phyloP scores from a whole-genome alignment of 345 rosid genomes.

The Rhodamnia argentea region DNA sequence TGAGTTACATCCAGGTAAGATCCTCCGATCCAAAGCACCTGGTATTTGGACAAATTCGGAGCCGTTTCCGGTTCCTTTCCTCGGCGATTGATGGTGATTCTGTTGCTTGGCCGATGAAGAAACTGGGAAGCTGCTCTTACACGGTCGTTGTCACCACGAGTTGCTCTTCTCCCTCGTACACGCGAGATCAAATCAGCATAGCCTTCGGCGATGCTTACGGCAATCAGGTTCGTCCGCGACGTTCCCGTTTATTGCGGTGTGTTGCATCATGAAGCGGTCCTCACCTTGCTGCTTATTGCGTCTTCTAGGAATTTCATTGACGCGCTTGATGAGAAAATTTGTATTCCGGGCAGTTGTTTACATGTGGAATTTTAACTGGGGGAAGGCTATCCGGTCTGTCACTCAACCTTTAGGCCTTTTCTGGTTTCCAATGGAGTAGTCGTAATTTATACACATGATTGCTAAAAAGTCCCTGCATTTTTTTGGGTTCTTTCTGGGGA shows the following conservation, averaged over 20 bases:
- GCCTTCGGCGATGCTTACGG: slow-evolving; percentile 92
- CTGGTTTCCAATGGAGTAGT: not conserved
- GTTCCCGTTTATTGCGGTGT: not conserved
- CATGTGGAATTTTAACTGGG: not conserved
- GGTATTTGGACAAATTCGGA: not conserved
- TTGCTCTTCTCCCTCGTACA: slow-evolving; percentile 64
- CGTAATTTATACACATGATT: not conserved
- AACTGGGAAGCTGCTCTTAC: slow-evolving; percentile 56
- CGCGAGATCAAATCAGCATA: slow-evolving; percentile 81
- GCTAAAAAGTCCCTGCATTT: not conserved
- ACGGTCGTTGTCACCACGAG: slow-evolving; percentile 58
- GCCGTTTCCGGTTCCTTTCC: not conserved
- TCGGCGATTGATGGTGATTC: not conserved
- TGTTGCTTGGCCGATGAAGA: slow-evolving; percentile 8
- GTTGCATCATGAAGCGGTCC: not conserved
- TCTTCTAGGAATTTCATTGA: not conserved
- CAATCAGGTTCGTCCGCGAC: slow-evolving; percentile 48
- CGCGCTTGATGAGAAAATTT: not conserved
- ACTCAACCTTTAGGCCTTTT: not conserved
- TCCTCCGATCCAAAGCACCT: not conserved
- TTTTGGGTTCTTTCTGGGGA: not conserved
- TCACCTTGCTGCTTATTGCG: not conserved
- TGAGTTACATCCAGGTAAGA: slow-evolving; percentile 56
- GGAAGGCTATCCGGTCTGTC: not conserved
- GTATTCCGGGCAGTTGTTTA: not conserved